A percentile compares a stretch with the other conserved stretches of the same genome.
phyloP scores from a whole-genome alignment of 2,329 filamentous ascomycete genomes.

The Dendryphion nanum region DNA sequence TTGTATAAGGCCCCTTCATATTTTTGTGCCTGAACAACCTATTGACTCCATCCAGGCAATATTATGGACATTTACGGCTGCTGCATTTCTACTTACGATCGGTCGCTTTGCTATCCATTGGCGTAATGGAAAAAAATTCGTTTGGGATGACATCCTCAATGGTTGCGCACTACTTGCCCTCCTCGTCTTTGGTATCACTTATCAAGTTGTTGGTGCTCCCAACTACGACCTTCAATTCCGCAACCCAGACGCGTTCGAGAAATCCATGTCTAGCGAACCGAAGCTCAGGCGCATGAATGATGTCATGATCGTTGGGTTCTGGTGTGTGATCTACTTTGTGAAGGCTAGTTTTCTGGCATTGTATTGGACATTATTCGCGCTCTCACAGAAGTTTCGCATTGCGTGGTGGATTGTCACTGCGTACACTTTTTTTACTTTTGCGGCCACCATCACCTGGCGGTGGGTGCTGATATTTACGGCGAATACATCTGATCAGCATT shows the following conservation, averaged over 20 bases:
- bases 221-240: constrained; percentile 8
- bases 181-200: constrained; percentile 6
- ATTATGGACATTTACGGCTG: too few relatives aligned
- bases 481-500: too few relatives aligned
- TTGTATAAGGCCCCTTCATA: too few relatives aligned
- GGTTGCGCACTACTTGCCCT: constrained; percentile 6
- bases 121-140: constrained; percentile 5
- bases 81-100: too few relatives aligned
- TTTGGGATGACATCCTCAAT: constrained; percentile 12
- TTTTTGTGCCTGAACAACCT: too few relatives aligned
- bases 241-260: too few relatives aligned
- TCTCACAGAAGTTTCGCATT: neutral
- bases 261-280: constrained; percentile 2
- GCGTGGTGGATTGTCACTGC: neutral
- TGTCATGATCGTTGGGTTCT: constrained; percentile 6
- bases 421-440: neutral
- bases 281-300: neutral
- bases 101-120: constrained; percentile 12
- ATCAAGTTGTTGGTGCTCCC: constrained; percentile 5
- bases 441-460: neutral
- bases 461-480: neutral
- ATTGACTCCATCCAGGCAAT: too few relatives aligned
- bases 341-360: constrained; percentile 10
- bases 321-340: constrained; percentile 5
- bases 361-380: constrained; percentile 2